Base-by-base conservation (phyloP, 345 rosid genomes). In the Linum lewisii region DNA sequence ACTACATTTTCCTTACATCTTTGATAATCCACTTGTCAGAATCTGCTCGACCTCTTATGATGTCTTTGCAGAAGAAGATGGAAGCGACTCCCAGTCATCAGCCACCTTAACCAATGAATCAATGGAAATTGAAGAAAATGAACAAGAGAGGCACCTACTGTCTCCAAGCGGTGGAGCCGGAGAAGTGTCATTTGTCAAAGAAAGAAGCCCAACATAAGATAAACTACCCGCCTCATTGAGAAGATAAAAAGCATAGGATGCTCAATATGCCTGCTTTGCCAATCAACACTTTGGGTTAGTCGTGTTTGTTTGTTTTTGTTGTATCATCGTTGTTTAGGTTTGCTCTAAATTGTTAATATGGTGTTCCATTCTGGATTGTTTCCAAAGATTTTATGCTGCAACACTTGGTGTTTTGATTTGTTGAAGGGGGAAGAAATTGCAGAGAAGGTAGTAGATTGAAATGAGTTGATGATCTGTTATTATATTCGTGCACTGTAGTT, bases 151-250 rank as follows among this genome's bases (percentile, higher is more conserved):
- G 67, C 79, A 68, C 59, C 62, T 86, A 67, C 67, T 83, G 56
- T 65, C 81, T 2, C 74, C 84, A 38, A 55, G 54, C 44, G 56
- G 60, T 13, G 69, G 52, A 32, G 54, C 51, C 49, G 66, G 60
- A 49, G 83, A 81, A n/a, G 71, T 85, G 63, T 45, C 84, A 63
- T 83, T 85, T 64, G 71, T 83, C 25, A 83, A 64, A 69, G 88
- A 81, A 69, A 42, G 47, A 42, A 34, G 7, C 51, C 59, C 20
- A 51, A 53, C 45, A 70, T 44, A 20, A 67, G 74, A 72, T 61
- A 6, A 19, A 5, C n/a, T 24, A 42, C 68, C 29, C 37, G 44
- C 60, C 66, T 19, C 54, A 0, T 7, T 45, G 50, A 55, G 34
- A n/a, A n/a, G n/a, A n/a, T 51, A 7, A 2, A 51, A 2, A 18